Conservation (phyloP, 805 yeast species). For the Tetrapisispora taiwanensis region DNA sequence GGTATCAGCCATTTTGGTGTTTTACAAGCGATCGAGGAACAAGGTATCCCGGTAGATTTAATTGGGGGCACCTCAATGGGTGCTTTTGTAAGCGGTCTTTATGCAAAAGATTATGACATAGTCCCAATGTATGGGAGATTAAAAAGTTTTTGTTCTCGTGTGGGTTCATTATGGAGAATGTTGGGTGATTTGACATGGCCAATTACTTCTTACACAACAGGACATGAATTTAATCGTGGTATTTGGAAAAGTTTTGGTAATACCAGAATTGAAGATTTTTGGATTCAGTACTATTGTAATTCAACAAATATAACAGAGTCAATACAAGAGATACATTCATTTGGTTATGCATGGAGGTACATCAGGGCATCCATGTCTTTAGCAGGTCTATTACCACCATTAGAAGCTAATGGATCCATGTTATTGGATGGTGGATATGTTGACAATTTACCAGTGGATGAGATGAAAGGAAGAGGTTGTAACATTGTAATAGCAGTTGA, state of each 20-base stretch:
- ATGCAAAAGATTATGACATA: slow-evolving; percentile 83
- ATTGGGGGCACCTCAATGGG: slow-evolving; percentile 97
- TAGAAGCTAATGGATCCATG: slow-evolving; percentile 87
- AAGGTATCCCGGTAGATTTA: slow-evolving; percentile 87
- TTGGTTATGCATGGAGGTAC: slow-evolving; percentile 93
- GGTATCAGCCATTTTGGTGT: slow-evolving; percentile 91
- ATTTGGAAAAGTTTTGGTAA: slow-evolving; percentile 96
- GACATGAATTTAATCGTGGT: slow-evolving; percentile 94
- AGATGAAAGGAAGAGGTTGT: slow-evolving; percentile 87
- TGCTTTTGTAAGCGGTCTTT: slow-evolving; percentile 88
- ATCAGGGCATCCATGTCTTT: slow-evolving; percentile 93
- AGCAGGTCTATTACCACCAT: slow-evolving; percentile 81
- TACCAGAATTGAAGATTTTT: slow-evolving; percentile 86
- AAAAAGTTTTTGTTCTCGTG: slow-evolving; percentile 73
- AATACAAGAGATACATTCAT: slow-evolving; percentile 84
- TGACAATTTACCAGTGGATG: slow-evolving; percentile 84
- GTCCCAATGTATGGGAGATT: slow-evolving; percentile 87
- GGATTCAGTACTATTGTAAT: slow-evolving; percentile 82
- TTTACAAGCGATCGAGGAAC: slow-evolving; percentile 79
- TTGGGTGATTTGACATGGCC: slow-evolving; percentile 83
- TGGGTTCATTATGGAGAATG: slow-evolving; percentile 80
- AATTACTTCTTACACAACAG: slow-evolving; percentile 88
- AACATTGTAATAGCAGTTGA: slow-evolving; percentile 83
- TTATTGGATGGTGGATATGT: slow-evolving; percentile 92
- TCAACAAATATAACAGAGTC: slow-evolving; percentile 94